phyloP scores from a whole-genome alignment of 805 yeast genomes.

The Kuraishia molischiana region DNA sequence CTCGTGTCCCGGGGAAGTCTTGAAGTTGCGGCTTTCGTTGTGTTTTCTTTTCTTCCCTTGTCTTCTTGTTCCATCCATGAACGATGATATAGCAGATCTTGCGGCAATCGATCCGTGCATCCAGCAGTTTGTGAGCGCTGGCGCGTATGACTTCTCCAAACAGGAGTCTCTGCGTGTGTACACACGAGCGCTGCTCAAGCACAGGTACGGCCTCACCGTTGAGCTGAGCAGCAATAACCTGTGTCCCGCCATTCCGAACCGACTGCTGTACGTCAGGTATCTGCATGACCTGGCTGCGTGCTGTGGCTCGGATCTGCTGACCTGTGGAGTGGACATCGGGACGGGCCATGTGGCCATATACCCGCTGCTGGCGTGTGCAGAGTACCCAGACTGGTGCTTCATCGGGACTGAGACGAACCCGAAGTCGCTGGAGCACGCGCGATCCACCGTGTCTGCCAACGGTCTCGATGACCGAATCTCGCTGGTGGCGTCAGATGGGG shows the following conservation, averaged over 20 bases:
- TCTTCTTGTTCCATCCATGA: too few relatives aligned
- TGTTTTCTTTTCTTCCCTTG: too few relatives aligned
- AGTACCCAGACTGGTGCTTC: slow-evolving; percentile 16
- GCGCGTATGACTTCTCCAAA: slow-evolving; percentile 11
- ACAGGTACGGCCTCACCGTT: slow-evolving; percentile 9
- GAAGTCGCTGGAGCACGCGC: slow-evolving; percentile 20
- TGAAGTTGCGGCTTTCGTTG: too few relatives aligned
- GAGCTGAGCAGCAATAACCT: slow-evolving; percentile 10
- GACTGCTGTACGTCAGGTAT: slow-evolving; percentile 18
- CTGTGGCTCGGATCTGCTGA: too few relatives aligned
- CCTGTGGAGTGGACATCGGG: slow-evolving; percentile 34
- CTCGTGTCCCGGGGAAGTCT: too few relatives aligned
- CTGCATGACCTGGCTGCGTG: slow-evolving; percentile 8
- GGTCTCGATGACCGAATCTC: slow-evolving; percentile 10
- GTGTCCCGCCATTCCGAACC: slow-evolving; percentile 22
- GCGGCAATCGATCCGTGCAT: slow-evolving; percentile 11
- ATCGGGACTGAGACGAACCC: slow-evolving; percentile 33
- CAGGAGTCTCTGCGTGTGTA: slow-evolving; percentile 13
- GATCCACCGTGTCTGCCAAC: slow-evolving; percentile 18
- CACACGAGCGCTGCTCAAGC: slow-evolving; percentile 10
- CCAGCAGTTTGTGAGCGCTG: slow-evolving; percentile 5
- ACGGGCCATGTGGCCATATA: slow-evolving; percentile 40
- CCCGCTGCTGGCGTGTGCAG: slow-evolving; percentile 26
- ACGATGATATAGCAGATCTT: slow-evolving; percentile 7
- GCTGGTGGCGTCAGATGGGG: slow-evolving; percentile 5